Base-by-base conservation (phyloP, 805 yeast species). In the Wickerhamiella occidentalis region DNA sequence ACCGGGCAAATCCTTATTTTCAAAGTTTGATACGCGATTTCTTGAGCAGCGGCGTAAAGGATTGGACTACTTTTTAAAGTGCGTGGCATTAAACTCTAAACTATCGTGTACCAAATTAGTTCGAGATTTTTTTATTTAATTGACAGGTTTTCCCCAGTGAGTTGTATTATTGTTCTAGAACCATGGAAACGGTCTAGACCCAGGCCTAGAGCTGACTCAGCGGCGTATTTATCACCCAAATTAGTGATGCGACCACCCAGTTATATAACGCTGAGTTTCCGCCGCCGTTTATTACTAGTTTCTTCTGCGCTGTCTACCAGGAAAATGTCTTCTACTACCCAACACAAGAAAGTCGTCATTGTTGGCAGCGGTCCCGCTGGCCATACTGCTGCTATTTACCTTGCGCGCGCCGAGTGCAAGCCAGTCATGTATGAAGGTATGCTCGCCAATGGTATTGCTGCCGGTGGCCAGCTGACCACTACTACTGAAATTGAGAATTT, bases 331-430 rank as follows among this genome's bases (percentile, higher is more conserved):
- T 53, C 51, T 53, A 51, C 53, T 17, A 18, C 47, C 40, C 21
- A 40, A 18, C 68, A 65, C 58, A 57, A 56, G 44, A 55, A 51
- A 12, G 68, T 65, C 26, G 66, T 64, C 43, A 65, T 65, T 41
- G 62, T 65, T 46, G 97, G 98, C 41, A 88, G 96, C 49, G 98
- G 98, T 60, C 98, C 98, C 51, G 98, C 98, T 51, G 98, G 96
- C 50, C 96, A 92, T 75, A 92, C 98, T 40, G 98, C 98, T 47
- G 98, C 98, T 56, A 85, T 92, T 67, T 92, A 92, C 68, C 74
- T 92, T 49, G 82, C 97, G 26, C 82, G 98, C 69, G 98, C 98
- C 40, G 98, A 92, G 74, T 78, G 87, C 64, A 80, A 83, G 68
- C 96, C 98, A 21, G 80, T 84, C 26, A 68, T 92, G 59, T 92